Conservation (phyloP, 2,329 filamentous ascomycete genomes). For the Xylariaceae sp. region DNA sequence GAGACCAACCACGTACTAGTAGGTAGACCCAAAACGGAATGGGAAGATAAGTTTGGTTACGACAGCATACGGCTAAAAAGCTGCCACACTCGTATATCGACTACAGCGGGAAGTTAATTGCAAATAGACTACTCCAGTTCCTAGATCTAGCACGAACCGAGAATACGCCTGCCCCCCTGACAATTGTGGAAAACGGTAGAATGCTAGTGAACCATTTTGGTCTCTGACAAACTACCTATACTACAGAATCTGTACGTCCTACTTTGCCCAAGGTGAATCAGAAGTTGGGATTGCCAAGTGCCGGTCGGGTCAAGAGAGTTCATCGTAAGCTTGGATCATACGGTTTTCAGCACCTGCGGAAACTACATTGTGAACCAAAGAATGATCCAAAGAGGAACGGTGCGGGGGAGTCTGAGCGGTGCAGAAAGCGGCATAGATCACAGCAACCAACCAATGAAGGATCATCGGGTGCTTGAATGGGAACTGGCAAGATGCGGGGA, state of each 20-base stretch:
- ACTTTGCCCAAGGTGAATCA: neutral
- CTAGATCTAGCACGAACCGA: no score
- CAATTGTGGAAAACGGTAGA: neutral
- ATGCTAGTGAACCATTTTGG: neutral
- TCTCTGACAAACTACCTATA: no score
- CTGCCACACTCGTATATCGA: slow-evolving; percentile 11
- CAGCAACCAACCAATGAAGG: slow-evolving; percentile 15
- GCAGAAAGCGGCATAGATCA: slow-evolving; percentile 20
- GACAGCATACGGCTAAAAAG: slow-evolving; percentile 24
- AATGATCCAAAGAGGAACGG: slow-evolving; percentile 18
- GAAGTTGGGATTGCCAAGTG: slow-evolving; percentile 9
- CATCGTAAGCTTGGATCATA: neutral
- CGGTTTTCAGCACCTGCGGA: slow-evolving; percentile 1
- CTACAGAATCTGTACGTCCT: neutral
- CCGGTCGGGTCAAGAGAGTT: slow-evolving; percentile 3
- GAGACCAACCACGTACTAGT: slow-evolving; percentile 4
- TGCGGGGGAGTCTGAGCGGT: slow-evolving; percentile 29
- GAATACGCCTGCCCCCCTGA: neutral
- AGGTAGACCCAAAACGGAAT: slow-evolving; percentile 16
- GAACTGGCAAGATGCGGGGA: slow-evolving; percentile 25
- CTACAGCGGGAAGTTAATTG: slow-evolving; percentile 17
- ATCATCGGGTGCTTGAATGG: slow-evolving; percentile 11
- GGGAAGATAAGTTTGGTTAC: slow-evolving; percentile 1
- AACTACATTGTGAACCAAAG: slow-evolving; percentile 22
- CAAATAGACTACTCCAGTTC: slow-evolving; percentile 7